Evolutionary conservation across 2,329 filamentous ascomycete genomes (phyloP), one percentile per base, ranked within the genome.

Genomic region (Exophiala aquamarina): DNA sequence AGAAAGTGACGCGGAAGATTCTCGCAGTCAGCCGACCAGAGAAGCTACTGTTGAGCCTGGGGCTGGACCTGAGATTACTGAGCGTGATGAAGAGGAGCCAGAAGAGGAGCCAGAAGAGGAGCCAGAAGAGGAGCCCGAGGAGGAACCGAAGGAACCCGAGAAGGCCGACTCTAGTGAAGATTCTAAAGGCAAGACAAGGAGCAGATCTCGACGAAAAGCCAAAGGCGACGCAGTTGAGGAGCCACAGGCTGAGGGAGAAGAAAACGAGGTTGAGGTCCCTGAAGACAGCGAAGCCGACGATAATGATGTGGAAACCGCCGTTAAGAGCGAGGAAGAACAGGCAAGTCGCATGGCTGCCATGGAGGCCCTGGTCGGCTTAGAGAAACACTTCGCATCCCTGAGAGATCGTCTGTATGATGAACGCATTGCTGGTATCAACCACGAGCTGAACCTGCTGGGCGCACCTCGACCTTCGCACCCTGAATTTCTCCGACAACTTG

Each of bases 401-500:
- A 82, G 90, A 61, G 90, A 77, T 58, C 33, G 90, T 56, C 78
- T 96, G 33, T 93, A 91, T 66, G 89, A 93, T 63, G 92, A 97
- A 66, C 82, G 89, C 54, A 78, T 98, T 17, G 84, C 87, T 41
- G 84, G 88, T 61, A 75, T 95, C 45, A 90, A 95, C 53, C 72
- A 75, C 41, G 82, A 86, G 66, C 70, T 86, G 39, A 75, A 78
- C 36, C 73, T 83, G 66, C 71, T 86, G 37, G 73, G 72, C 39
- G 73, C 78, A 46, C 70, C 78, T 1, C 74, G 77, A 40, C 79
- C 78, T 42, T 86, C 82, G n/a, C 93, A 98, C 64, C 88, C 89
- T 28, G 92, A 95, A 66, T 92, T 91, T 58, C 76, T 96, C 28
- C 87, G 88, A 33, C 94, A 95, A 83, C 84, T 94, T 66, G 83